phyloP scores from a whole-genome alignment of 495 filamentous ascomycete species.

The Bathelium albidoporum region DNA sequence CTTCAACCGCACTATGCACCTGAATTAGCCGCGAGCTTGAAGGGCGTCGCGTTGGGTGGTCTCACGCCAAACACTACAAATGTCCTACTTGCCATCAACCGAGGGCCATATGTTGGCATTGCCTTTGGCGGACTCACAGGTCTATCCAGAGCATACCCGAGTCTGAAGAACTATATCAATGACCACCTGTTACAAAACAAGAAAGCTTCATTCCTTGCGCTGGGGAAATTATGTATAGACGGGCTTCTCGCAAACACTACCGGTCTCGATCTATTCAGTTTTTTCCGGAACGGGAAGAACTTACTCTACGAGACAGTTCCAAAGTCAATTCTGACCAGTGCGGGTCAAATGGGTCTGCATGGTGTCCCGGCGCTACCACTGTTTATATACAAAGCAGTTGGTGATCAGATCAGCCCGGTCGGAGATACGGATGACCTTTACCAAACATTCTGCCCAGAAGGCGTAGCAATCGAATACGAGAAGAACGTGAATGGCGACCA shows the following conservation, averaged over 20 bases:
- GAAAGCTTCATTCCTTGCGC: too few relatives aligned
- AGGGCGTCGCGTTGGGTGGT: slow-evolving; percentile 43
- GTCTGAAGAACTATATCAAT: too few relatives aligned
- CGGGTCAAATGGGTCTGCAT: slow-evolving; percentile 34
- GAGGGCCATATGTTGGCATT: slow-evolving; percentile 12
- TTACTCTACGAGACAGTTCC: slow-evolving; percentile 15
- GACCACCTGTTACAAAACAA: too few relatives aligned
- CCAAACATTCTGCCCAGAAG: slow-evolving; percentile 28
- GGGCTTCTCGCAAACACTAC: slow-evolving; percentile 23
- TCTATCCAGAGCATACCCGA: too few relatives aligned
- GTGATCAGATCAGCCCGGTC: slow-evolving; percentile 36
- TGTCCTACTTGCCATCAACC: slow-evolving; percentile 20
- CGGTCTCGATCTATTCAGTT: slow-evolving; percentile 30
- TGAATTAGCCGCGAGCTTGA: slow-evolving; percentile 40
- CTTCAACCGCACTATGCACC: slow-evolving; percentile 45
- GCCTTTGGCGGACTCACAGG: too few relatives aligned
- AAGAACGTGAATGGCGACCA: slow-evolving; percentile 34
- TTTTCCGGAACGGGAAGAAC: slow-evolving; percentile 29
- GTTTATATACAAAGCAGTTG: slow-evolving; percentile 41
- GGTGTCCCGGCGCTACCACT: slow-evolving; percentile 37
- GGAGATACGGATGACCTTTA: slow-evolving; percentile 37
- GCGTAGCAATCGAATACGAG: slow-evolving; percentile 33
- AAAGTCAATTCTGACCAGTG: slow-evolving; percentile 19
- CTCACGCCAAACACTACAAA: slow-evolving; percentile 27
- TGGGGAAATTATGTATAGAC: too few relatives aligned